Evolutionary conservation across 257 asterid species (phyloP), one percentile per base, ranked within the genome.

Genomic region (Verbascum thapsus): DNA sequence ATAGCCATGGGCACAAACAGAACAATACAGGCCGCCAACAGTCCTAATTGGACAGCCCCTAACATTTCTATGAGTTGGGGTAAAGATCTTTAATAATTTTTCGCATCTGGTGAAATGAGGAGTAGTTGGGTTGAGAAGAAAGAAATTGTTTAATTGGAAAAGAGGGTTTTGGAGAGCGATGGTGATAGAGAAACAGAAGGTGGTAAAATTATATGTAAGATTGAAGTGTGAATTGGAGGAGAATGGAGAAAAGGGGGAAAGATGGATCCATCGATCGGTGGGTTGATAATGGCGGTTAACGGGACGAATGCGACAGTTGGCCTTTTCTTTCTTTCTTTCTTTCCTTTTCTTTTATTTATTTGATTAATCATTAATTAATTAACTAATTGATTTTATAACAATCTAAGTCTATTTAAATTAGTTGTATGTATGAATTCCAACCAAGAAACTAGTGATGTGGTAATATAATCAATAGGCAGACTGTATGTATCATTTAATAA

Each of bases 1-100:
- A 94, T 87, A 40, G 90, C 96, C 85, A 94, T 76, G 19, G 99
- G 98, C 38, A 94, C 96, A 45, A 90, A 94, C 5, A 94, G 72
- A 34, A 94, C 97, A 41, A 94, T 37, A 30, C 90, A 88, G 75
- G 96, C 99, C 59, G 97, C 97, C 76, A 90, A 76, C 50, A 87
- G 63, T 42, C 95, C 96, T 22, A 90, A 76, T 59, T 85, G 95
- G 85, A 90, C 88, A 75, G 88, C 90, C 69, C 97, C 97, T 17
- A 81, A 69, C 99, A 88, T 86, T 22, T 70, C 74, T 22, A 39
- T 19, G 66, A 11, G 62, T 64, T 64, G 55, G 70, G 54, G 26
- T 58, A 64, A 55, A 48, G 39, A 22, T 22, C 69, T 20, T 53
- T 61, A 50, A 20, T 13, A 4, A n/a, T 30, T 50, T 22, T 59